Percentiles rank a stretch among this genome's conserved stretches.
These are phyloP conservation scores for Penicillium palitans DNA, from an alignment of 2,329 filamentous ascomycete species.

Conservation along the genomic window DNA sequence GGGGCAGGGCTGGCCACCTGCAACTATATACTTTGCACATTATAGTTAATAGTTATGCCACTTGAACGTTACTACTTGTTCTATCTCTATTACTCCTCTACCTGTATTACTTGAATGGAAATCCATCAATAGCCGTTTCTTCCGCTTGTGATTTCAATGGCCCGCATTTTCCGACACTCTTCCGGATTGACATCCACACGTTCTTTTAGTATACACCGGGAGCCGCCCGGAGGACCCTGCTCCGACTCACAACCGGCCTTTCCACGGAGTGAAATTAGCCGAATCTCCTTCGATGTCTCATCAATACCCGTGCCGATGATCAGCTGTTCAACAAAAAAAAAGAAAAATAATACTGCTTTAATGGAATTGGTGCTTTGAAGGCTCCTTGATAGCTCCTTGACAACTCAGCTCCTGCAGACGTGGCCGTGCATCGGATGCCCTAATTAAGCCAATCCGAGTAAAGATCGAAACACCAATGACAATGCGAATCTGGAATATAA, in stretches of 20 bases:
- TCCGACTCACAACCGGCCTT: slow-evolving; percentile 10
- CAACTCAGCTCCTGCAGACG: background rate
- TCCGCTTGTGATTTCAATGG: background rate
- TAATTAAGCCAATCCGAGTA: slow-evolving; percentile 2
- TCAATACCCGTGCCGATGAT: slow-evolving; percentile 12
- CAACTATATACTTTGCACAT: background rate
- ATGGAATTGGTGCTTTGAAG: background rate
- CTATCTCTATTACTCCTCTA: background rate
- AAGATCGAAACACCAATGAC: background rate
- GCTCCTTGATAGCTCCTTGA: background rate
- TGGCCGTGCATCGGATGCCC: background rate
- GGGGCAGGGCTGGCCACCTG: background rate
- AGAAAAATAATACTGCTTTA: too few species aligned
- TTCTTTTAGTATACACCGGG: slow-evolving; percentile 11
- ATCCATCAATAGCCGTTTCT: slow-evolving; percentile 7
- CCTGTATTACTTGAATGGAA: background rate
- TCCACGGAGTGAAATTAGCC: slow-evolving; percentile 7
- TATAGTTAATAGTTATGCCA: too few species aligned
- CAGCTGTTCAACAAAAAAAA: background rate
- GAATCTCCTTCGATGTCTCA: background rate
- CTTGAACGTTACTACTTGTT: too few species aligned
- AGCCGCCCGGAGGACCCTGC: slow-evolving; percentile 15
- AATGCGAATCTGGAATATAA: background rate
- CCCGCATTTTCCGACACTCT: slow-evolving; percentile 4
- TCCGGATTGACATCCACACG: slow-evolving; percentile 4